Conservation (phyloP, 1,284 basidiomycete genomes). For the Heterobasidion irregulare region DNA sequence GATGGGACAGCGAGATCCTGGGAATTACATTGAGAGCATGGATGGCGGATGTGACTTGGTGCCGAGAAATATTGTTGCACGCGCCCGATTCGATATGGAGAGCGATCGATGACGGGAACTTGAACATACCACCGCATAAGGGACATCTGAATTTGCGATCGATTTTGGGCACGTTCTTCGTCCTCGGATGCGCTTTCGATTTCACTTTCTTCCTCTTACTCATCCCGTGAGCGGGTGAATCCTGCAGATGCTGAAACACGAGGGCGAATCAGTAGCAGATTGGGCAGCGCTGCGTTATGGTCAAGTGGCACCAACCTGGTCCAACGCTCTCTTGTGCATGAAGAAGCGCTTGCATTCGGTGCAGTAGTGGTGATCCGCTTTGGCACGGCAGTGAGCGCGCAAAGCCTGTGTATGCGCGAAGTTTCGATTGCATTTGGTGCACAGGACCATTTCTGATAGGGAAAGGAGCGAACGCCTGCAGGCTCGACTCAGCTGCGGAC, state of each 20-base stretch:
- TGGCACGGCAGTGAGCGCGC: conserved; percentile 1
- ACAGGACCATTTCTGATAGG: not conserved
- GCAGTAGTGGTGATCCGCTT: conserved; percentile 16
- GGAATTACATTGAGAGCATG: conserved; percentile 24
- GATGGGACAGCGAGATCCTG: conserved; percentile 23
- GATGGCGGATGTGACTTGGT: conserved; percentile 24
- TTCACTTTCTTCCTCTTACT: too few relatives aligned
- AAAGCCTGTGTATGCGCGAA: not conserved
- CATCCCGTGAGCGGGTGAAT: not conserved
- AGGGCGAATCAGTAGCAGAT: not conserved
- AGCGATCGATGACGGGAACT: conserved; percentile 34
- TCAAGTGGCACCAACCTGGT: conserved; percentile 13
- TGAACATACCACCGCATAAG: conserved; percentile 30
- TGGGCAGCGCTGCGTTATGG: not conserved
- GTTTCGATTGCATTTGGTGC: not conserved
- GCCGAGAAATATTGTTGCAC: conserved; percentile 29
- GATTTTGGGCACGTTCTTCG: not conserved
- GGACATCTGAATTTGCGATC: conserved; percentile 26
- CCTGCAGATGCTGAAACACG: not conserved
- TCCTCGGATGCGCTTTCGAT: not conserved
- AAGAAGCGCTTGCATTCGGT: conserved; percentile 12
- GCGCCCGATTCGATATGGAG: conserved; percentile 37
- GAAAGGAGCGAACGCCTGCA: too few relatives aligned
- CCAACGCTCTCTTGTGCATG: not conserved
- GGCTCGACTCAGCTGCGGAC: not conserved